Evolutionary conservation across 257 asterid species (phyloP).

Genomic region (Przewalskia tangutica): DNA sequence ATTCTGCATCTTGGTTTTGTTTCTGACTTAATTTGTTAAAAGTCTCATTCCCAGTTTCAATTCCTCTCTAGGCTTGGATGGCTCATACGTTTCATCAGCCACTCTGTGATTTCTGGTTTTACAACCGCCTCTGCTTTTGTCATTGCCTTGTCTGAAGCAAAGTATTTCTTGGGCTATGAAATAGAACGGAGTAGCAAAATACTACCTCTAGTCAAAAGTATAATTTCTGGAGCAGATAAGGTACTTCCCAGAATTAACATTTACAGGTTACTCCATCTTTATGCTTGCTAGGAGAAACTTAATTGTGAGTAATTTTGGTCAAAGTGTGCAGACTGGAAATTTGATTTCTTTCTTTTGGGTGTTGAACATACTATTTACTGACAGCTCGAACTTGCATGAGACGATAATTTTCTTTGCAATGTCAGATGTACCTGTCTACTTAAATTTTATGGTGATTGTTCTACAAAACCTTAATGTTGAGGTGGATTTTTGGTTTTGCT

Average conservation of each 20-base stretch:
- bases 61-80: conserved; percentile 81
- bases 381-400: neutral
- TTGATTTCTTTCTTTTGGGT: neutral
- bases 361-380: neutral
- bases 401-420: neutral
- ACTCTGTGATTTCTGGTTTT: conserved; percentile 99
- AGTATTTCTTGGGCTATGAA: conserved; percentile 91
- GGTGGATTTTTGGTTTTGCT: neutral
- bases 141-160: conserved; percentile 92
- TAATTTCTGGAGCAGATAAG: conserved; percentile 77
- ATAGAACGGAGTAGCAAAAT: conserved; percentile 93
- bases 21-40: neutral
- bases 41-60: conserved; percentile 21
- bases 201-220: conserved; percentile 74
- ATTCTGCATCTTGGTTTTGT: neutral
- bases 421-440: neutral
- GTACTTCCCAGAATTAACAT: conserved; percentile 27
- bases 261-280: conserved; percentile 8
- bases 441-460: neutral
- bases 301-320: neutral
- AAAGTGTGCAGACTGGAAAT: neutral
- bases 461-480: neutral
- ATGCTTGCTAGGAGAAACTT: neutral
- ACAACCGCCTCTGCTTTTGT: conserved; percentile 99
- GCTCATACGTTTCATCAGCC: conserved; percentile 98